Base-by-base conservation (phyloP, 768 basidiomycete genomes). In the Mycena galopus region DNA sequence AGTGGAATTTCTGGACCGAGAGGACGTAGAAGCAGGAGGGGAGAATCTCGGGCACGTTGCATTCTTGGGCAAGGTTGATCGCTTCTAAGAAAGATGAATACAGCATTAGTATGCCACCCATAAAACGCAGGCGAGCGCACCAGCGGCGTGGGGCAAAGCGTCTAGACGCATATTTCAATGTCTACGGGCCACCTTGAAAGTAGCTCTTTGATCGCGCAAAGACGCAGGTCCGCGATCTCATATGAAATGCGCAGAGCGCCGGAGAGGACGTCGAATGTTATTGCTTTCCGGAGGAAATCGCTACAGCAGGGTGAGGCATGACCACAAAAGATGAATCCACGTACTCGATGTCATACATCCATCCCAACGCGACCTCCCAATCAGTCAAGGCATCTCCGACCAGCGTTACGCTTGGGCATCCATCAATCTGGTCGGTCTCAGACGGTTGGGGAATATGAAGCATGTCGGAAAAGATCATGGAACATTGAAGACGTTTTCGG, bases 1-100 rank as follows among this genome's bases (percentile, higher is more conserved):
- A 65, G 42, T 67, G 69, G 76, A 80, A 82, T 21, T 77, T 77
- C 53, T 82, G 77, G 19, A 82, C 71, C 8, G 82, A 81, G 27
- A 85, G 80, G 5, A 81, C 83, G 72, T 84, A 85, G 69, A 85
- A 84, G 21, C 81, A 81, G n/a, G 83, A 79, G 8, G 84, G 83
- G 25, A 84, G 79, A 58, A 84, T 82, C 23, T 82, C 79, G 2
- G 80, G 81, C 35, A 84, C 69, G 47, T 81, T 75, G 57, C 79
- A 79, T 65, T 84, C 81, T 32, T 80, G 78, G 9, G 82, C 81
- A 29, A 85, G 81, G 23, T 65, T 58, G 53, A 84, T 82, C 6
- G 81, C 82, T 67, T 84, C 82, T 82, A 69, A 17, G 57, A n/a
- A 19, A 2, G 39, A 32, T 14, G 19, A 32, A 32, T 12, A 25